Evolutionary conservation across 2,329 filamentous ascomycete species (phyloP).

Genomic region (Podosphaera leucotricha): DNA sequence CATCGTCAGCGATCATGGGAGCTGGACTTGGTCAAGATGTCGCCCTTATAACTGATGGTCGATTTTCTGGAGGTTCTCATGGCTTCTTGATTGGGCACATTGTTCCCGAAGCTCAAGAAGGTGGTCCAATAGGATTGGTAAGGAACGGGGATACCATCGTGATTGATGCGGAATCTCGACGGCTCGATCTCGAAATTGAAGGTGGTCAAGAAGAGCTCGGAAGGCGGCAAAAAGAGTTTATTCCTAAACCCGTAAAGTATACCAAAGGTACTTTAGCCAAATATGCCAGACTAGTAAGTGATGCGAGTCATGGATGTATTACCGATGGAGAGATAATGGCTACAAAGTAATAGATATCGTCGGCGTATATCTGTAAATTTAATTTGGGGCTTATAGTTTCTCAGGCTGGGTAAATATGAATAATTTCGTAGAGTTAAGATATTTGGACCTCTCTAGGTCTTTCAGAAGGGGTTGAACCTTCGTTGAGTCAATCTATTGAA

Average conservation of each 20-base stretch:
- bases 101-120: constrained; percentile 35
- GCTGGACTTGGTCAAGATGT: constrained; percentile 45
- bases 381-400: no score
- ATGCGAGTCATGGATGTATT: constrained; percentile 34
- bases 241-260: constrained; percentile 31
- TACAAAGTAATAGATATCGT: not conserved
- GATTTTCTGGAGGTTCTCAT: constrained; percentile 34
- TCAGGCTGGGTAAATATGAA: no score
- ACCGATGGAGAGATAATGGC: constrained; percentile 21
- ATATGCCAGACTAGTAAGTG: constrained; percentile 28
- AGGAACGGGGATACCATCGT: constrained; percentile 32
- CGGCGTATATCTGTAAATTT: no score
- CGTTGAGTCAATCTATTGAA: no score
- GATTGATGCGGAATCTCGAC: constrained; percentile 33
- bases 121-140: constrained; percentile 34
- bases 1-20: constrained; percentile 49
- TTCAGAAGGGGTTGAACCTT: no score
- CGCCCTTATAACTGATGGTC: constrained; percentile 48
- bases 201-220: constrained; percentile 26
- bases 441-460: no score
- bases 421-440: no score
- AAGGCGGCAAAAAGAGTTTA: constrained; percentile 25
- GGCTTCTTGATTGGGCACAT: constrained; percentile 40
- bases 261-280: constrained; percentile 33
- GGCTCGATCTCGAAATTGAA: constrained; percentile 26